Percentiles rank a stretch among this genome's conserved stretches.
Conservation (phyloP, 129 eudicot species). For the Flaveria ramosissima region DNA sequence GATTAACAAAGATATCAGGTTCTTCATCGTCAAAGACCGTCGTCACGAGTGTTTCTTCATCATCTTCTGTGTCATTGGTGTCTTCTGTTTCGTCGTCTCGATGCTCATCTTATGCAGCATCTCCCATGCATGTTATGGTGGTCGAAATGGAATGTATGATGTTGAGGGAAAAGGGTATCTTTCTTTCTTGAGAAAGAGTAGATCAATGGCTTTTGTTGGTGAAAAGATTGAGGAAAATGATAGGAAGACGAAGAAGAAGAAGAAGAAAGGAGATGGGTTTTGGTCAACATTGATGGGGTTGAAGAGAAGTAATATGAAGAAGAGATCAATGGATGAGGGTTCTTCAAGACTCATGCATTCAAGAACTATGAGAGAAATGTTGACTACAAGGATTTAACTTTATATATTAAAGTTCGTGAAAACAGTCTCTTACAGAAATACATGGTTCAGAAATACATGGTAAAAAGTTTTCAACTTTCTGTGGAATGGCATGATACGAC, state of each 20-base stretch:
- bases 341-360: slow-evolving; percentile 44
- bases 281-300: slow-evolving; percentile 49
- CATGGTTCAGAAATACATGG: no score
- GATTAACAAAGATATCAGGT: slow-evolving; percentile 42
- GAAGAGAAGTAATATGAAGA: slow-evolving; percentile 19
- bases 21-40: slow-evolving; percentile 21
- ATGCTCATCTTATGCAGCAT: slow-evolving; percentile 40
- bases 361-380: slow-evolving; percentile 51
- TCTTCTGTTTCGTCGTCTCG: slow-evolving; percentile 46
- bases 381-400: slow-evolving; percentile 16
- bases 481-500: no score
- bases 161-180: slow-evolving; percentile 37
- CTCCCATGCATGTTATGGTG: slow-evolving; percentile 40
- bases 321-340: slow-evolving; percentile 26
- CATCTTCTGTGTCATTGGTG: slow-evolving; percentile 49
- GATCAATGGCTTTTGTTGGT: slow-evolving; percentile 47
- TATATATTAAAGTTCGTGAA: no score
- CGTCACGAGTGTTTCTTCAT: neutral
- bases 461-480: no score
- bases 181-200: slow-evolving; percentile 51
- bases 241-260: no score
- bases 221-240: slow-evolving; percentile 26
- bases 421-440: no score
- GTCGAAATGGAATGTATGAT: slow-evolving; percentile 3
- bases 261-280: slow-evolving; percentile 42